phyloP scores from a whole-genome alignment of 139 green algal species.

The Picochlorum sp. region DNA sequence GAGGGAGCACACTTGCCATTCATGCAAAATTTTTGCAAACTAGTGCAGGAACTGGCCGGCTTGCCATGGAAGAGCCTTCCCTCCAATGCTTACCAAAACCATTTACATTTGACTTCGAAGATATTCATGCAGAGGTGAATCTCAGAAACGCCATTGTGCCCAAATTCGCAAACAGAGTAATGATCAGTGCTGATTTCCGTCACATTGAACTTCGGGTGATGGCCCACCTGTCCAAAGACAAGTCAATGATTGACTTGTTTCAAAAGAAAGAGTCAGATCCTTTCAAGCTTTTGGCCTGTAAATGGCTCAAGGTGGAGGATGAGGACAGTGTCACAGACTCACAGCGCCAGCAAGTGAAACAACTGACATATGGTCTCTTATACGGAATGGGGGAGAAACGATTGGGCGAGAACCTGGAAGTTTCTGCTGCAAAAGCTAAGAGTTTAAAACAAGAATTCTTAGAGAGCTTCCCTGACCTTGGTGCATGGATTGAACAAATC shows the following conservation, averaged over 20 bases:
- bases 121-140: conserved; percentile 7
- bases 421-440: conserved; percentile 24
- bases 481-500: conserved; percentile 25
- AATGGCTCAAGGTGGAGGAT: conserved; percentile 38
- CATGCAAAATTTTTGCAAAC: conserved; percentile 55
- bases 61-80: conserved; percentile 70
- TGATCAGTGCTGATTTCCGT: conserved; percentile 67
- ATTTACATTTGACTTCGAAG: conserved; percentile 10
- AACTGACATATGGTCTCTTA: conserved; percentile 64
- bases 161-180: neutral
- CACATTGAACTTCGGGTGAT: conserved; percentile 85
- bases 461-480: conserved; percentile 24
- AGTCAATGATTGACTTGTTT: conserved; percentile 44
- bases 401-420: conserved; percentile 39
- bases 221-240: conserved; percentile 74
- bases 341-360: conserved; percentile 54
- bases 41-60: conserved; percentile 54
- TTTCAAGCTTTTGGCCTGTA: conserved; percentile 61
- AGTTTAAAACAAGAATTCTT: conserved; percentile 26
- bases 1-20: neutral
- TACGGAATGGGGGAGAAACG: conserved; percentile 59
- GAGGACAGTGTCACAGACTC: conserved; percentile 34
- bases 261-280: conserved; percentile 45
- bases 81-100: conserved; percentile 53
- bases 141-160: neutral